Base-by-base conservation (phyloP, 768 basidiomycete species). In the Lactarius deliciosus region DNA sequence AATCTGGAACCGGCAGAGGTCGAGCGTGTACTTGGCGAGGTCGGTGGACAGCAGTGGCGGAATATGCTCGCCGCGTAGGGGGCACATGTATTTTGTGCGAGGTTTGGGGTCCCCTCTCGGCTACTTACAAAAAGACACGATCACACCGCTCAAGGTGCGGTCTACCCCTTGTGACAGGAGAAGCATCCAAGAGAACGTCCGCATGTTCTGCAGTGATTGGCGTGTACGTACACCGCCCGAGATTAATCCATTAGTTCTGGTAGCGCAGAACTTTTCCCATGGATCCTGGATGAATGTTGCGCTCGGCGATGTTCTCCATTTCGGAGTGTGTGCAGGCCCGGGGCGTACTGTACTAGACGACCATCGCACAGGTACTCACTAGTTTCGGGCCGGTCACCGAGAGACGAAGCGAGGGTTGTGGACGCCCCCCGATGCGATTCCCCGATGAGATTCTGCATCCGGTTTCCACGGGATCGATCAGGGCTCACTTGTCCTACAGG, bases 1-100 rank as follows among this genome's bases (percentile, higher is more conserved):
- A 94, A 93, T 72, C 73, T 96, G 68, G 95, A 96, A 75, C 85
- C 88, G 68, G 80, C 79, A 0, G 95, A 97, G 70, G 89, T 96
- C 0, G 92, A 95, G 76, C 81, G 92, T 63, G 90, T 93, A 30
- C 78, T 98, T 57, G 85, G 91, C 54, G 92, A 93, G 64, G 83
- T 92, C 22, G 94, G 93, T 7, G 90, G 90, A 18, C 70, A 76
- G 25, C 73, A 73, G 10, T 92, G 91, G 91, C 86, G 84, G 77
- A 89, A 80, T 73, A 78, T 77, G 5, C 74, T 83, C 38, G 73
- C 74, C 62, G 72, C 53, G 36, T 32, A 32, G 11, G 36, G 36
- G 36, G 36, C 36, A 38, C 36, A 45, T 25, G 22, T 25, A 22
- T 32, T 32, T 1, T 7, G 11, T 50, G 47, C 22, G 22, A 53